These are phyloP conservation scores for Fonsecaea nubica DNA, from an alignment of 2,329 filamentous ascomycete genomes.

Conservation along the genomic window DNA sequence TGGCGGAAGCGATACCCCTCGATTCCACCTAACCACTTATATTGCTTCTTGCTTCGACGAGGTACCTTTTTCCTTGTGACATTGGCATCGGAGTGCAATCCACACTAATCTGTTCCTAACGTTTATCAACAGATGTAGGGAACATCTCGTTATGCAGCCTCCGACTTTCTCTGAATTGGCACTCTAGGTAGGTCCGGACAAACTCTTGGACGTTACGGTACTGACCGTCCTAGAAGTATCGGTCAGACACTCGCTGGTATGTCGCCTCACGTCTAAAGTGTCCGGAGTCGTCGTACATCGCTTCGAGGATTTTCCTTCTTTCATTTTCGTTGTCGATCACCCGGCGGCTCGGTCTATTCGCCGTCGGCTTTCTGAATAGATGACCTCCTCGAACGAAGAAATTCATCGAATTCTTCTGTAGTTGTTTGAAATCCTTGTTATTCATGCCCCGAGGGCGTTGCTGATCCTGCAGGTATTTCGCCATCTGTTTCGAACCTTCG, in stretches of 20 bases:
- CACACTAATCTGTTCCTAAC: constrained; percentile 1
- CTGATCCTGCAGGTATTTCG: not conserved
- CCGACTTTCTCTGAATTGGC: not conserved
- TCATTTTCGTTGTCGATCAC: not conserved
- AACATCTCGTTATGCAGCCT: not conserved
- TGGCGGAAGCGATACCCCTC: not conserved
- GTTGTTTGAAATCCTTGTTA: no score
- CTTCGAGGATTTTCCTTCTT: not conserved
- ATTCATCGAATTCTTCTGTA: not conserved
- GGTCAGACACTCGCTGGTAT: not conserved
- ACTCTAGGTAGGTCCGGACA: not conserved
- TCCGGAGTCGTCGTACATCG: not conserved
- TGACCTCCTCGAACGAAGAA: not conserved
- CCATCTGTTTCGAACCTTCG: not conserved
- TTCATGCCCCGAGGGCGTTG: not conserved
- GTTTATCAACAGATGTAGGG: not conserved
- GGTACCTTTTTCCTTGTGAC: not conserved
- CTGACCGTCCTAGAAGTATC: not conserved
- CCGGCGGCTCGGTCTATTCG: not conserved
- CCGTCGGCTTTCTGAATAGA: not conserved
- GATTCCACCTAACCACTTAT: not conserved
- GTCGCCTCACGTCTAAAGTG: not conserved
- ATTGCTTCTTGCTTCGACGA: constrained; percentile 3
- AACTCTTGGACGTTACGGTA: not conserved
- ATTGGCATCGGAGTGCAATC: not conserved